Evolutionary conservation across 176 grass and related monocot species (phyloP).

Genomic region (Olyra latifolia): DNA sequence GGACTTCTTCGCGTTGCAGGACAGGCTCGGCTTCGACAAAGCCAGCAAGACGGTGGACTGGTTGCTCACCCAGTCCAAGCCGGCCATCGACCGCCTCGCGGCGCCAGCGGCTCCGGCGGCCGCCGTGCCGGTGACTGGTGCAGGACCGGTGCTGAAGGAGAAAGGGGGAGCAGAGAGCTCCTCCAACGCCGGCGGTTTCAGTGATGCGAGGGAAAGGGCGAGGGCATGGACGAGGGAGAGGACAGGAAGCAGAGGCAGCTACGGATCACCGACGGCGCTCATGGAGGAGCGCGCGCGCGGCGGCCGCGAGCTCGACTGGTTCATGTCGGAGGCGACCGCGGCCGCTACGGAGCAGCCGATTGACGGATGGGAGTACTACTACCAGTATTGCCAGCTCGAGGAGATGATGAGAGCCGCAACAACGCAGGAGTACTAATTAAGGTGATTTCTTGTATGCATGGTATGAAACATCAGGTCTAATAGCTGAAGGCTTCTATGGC

Average conservation of each 20-base stretch:
- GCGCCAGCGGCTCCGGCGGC: background rate
- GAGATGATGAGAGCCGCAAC: constrained; percentile 33
- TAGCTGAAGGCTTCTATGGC: background rate
- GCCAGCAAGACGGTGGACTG: constrained; percentile 82
- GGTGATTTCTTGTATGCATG: constrained; percentile 53
- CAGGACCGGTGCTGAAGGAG: background rate
- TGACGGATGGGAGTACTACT: constrained; percentile 47
- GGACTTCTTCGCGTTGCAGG: constrained; percentile 85
- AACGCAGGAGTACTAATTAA: constrained; percentile 21
- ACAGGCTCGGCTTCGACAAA: constrained; percentile 84
- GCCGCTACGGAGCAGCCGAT: background rate
- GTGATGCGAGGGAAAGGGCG: constrained; percentile 21
- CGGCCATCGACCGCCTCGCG: constrained; percentile 59
- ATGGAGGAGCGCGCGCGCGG: constrained; percentile 6
- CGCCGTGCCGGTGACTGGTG: background rate
- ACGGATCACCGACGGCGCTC: background rate
- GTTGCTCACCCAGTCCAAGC: constrained; percentile 76
- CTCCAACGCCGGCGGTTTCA: background rate
- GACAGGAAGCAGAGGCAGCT: background rate
- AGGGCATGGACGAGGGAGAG: constrained; percentile 35
- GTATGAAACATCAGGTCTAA: constrained; percentile 6
- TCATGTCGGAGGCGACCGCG: background rate
- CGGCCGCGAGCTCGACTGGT: constrained; percentile 15
- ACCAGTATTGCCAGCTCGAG: constrained; percentile 47
- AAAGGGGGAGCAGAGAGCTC: constrained; percentile 35